Conservation (phyloP, 768 basidiomycete species). For the Boletellus ananas region DNA sequence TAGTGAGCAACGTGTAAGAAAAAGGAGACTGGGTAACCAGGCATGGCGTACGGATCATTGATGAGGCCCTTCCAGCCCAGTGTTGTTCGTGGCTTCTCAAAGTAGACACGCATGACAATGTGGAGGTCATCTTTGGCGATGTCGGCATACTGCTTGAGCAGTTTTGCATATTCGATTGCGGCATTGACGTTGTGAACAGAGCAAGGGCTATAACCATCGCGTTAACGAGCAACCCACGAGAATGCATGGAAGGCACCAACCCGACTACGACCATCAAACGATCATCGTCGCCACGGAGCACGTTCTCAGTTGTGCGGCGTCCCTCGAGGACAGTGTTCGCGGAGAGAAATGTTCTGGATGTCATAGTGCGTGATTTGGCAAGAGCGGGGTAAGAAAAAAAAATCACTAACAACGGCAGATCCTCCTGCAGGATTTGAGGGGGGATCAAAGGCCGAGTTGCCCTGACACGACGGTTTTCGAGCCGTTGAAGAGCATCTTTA, state of each 20-base stretch:
- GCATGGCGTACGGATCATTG: constrained; percentile 69
- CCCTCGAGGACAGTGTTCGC: constrained; percentile 91
- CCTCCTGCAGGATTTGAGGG: constrained; percentile 92
- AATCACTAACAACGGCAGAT: constrained; percentile 70
- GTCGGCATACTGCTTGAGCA: constrained; percentile 78
- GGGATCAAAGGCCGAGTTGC: constrained; percentile 87
- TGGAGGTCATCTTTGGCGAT: constrained; percentile 77
- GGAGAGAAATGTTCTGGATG: constrained; percentile 61
- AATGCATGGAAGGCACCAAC: constrained; percentile 36
- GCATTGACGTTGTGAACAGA: constrained; percentile 89
- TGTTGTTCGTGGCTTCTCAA: constrained; percentile 94
- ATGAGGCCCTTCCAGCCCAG: constrained; percentile 99
- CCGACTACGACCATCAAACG: constrained; percentile 89
- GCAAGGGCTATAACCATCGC: constrained; percentile 60
- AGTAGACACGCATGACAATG: constrained; percentile 98
- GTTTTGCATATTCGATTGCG: constrained; percentile 81
- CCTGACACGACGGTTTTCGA: constrained; percentile 86
- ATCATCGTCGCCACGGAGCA: constrained; percentile 86
- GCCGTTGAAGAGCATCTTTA: constrained; percentile 72
- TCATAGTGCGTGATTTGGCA: not conserved
- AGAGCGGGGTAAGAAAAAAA: not conserved
- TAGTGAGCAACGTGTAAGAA: not conserved
- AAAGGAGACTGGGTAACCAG: not conserved
- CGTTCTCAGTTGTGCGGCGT: constrained; percentile 69
- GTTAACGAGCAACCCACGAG: constrained; percentile 7